Evolutionary conservation across 768 basidiomycete species (phyloP), one percentile per base, ranked within the genome.

Genomic region (Clitopilus hobsonii): DNA sequence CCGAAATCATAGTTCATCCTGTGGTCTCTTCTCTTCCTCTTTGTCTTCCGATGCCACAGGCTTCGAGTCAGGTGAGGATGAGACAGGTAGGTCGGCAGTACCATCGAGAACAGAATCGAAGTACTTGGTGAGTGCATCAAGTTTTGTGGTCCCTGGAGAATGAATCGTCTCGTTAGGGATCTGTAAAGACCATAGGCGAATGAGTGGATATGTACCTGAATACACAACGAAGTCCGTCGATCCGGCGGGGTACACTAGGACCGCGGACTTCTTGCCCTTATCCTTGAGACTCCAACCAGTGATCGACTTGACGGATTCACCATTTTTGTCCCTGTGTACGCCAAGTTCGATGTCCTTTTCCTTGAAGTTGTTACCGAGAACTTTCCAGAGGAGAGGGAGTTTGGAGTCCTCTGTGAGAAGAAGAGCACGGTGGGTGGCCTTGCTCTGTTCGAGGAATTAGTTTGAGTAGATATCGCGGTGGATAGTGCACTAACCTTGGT

Each of bases 341-440:
- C 76, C 86, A 58, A 92, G 83, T 24, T 73, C 75, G 8, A 93
- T 73, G 4, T 20, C 41, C 58, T 82, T 71, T 41, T 81, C 82
- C 54, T 75, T 65, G 71, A 85, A 92, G 59, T 84, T 88, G 65
- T 90, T 89, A 22, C 79, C 82, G 24, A 94, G 78, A 20, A 88
- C 84, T 60, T 86, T 82, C 91, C 91, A 94, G 36, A 93, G 74
- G 10, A 93, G 69, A 1, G 91, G 92, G 45, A 83, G 82, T 62
- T 82, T 84, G 61, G 85, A 87, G 56, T 86, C 86, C 66, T 91
- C 85, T 63, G 87, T 89, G 54, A 89, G 69, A 13, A 91, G 78
- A 6, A 94, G 73, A 3, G 84, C 83, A 16, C 85, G 84, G 25
- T 78, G 74, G 58, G 76, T 68, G 48, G 56, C 38, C 67, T 64